Conservation (phyloP, 257 asterid genomes). For the Datura wrightii region DNA sequence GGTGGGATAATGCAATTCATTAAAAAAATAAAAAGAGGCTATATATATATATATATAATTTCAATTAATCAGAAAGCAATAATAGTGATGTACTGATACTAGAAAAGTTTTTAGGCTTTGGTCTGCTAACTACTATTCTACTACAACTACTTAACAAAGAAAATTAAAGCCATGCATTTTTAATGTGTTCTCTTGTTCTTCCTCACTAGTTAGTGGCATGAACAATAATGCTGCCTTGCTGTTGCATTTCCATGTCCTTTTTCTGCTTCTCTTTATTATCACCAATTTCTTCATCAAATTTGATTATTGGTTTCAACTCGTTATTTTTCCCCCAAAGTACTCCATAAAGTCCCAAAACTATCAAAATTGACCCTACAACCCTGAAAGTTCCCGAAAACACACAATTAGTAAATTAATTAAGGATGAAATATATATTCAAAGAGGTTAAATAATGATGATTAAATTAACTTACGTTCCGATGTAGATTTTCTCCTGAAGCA, state of each 20-base stretch:
- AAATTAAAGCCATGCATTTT: slow-evolving; percentile 5
- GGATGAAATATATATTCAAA: neutral
- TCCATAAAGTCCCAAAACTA: slow-evolving; percentile 74
- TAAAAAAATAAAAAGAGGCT: too few species aligned
- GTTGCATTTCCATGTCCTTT: slow-evolving; percentile 20
- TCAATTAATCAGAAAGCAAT: neutral
- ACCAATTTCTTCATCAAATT: slow-evolving; percentile 28
- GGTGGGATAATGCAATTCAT: neutral
- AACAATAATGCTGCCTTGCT: neutral
- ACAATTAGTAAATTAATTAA: neutral
- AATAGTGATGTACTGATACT: neutral
- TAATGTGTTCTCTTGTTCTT: neutral
- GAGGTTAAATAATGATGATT: neutral
- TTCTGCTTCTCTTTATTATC: slow-evolving; percentile 27
- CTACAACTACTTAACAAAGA: slow-evolving; percentile 16
- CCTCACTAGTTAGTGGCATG: neutral
- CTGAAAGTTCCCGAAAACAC: slow-evolving; percentile 39
- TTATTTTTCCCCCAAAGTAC: slow-evolving; percentile 84
- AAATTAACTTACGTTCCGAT: slow-evolving; percentile 65
- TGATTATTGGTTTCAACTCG: slow-evolving; percentile 42
- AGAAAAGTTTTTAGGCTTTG: neutral
- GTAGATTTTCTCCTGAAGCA: slow-evolving; percentile 71
- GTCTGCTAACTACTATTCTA: slow-evolving; percentile 13
- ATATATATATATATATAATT: too few species aligned
- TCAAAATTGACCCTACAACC: slow-evolving; percentile 64